Base-by-base conservation (phyloP, 345 rosid genomes). In the Cardamine chenopodiifolia region DNA sequence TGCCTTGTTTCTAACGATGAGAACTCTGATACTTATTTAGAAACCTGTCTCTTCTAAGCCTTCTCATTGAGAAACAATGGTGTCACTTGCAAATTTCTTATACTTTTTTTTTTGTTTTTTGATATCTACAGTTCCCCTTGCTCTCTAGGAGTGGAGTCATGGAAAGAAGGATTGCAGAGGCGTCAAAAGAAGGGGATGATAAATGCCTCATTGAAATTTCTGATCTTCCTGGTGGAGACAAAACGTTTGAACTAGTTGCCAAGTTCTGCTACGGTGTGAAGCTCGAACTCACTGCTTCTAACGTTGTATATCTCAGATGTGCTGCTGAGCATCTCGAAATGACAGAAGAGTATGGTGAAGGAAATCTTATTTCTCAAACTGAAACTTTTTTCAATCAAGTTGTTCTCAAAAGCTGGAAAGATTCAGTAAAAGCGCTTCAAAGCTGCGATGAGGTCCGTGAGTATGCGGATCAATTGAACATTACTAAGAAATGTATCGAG, bases 221-320 rank as follows among this genome's bases (percentile, higher is more conserved):
- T 5, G 84, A 84, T 42, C 78, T 92, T 78, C 98, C 99, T 37
- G 97, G 97, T 4, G 91, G 94, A 39, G 87, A 92, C 73, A 95
- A 90, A 73, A 95, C 96, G 19, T 95, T 95, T 80, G 99, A 95
- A 76, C 96, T 90, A 60, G 83, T 95, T 34, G 97, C 96, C 52
- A 95, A 92, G 80, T 95, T 95, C 83, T 95, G 98, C 80, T 95
- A 95, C 7, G 98, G 98, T n/a, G 96, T 95, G 80, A 95, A 92
- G 80, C 96, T 95, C 14, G 98, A 95, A 59, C 90, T 92, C 67
- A 92, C 98, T 50, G 86, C 98, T 50, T 85, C 94, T 13, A 95
- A 95, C 78, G 92, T 92, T 53, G 94, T 88, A 18, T 86, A 81
- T 78, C 89, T 95, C 23, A 86, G 88, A 11, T 88, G 92, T 80